phyloP scores from a whole-genome alignment of 345 rosid genomes.

The Cochlearia excelsa region DNA sequence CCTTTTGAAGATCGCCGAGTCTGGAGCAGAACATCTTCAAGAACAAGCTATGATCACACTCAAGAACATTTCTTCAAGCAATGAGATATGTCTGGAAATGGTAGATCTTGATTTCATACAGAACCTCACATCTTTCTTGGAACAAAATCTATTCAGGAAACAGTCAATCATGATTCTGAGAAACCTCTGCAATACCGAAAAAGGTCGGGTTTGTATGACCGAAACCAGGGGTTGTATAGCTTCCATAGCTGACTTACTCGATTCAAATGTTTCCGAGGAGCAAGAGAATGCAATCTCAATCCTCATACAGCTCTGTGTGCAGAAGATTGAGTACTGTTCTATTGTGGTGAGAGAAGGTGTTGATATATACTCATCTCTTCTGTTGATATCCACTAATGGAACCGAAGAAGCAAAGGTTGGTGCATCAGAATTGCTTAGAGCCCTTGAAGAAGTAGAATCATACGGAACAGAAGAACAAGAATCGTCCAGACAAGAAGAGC shows the following conservation, averaged over 20 bases:
- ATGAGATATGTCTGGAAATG: slow-evolving; percentile 44
- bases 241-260: slow-evolving; percentile 59
- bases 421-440: slow-evolving; percentile 70
- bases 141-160: slow-evolving; percentile 42
- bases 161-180: slow-evolving; percentile 45
- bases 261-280: slow-evolving; percentile 47
- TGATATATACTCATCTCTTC: slow-evolving; percentile 52
- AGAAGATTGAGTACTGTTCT: slow-evolving; percentile 46
- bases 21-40: slow-evolving; percentile 38
- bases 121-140: slow-evolving; percentile 54
- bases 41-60: slow-evolving; percentile 57
- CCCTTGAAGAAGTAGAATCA: slow-evolving; percentile 43
- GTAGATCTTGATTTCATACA: slow-evolving; percentile 49
- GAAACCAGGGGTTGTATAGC: slow-evolving; percentile 63
- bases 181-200: slow-evolving; percentile 52
- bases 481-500: slow-evolving; percentile 27
- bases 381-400: slow-evolving; percentile 54
- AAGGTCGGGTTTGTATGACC: slow-evolving; percentile 54
- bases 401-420: slow-evolving; percentile 50
- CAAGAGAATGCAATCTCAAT: slow-evolving; percentile 60
- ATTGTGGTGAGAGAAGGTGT: slow-evolving; percentile 57
- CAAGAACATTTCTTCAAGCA: slow-evolving; percentile 49
- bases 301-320: slow-evolving; percentile 46
- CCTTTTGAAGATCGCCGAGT: slow-evolving; percentile 47
- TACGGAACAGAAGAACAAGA: slow-evolving; percentile 33